Conservation (phyloP, 345 rosid species). For the Theobroma cacao region DNA sequence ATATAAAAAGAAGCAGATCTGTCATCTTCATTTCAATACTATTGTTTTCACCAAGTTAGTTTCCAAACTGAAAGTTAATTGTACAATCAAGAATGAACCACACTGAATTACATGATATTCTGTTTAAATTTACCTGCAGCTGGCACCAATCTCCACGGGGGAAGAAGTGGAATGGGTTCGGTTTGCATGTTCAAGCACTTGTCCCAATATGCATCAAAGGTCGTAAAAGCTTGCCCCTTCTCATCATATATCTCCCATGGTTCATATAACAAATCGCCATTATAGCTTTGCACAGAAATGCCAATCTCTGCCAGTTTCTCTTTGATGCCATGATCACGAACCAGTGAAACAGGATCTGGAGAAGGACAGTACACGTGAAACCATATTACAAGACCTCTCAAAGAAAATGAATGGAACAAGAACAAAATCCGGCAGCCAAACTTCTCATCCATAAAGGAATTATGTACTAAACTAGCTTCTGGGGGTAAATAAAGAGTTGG, state of each 20-base stretch:
- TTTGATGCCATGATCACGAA: conserved; percentile 77
- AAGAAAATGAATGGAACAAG: background rate
- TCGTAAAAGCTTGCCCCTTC: conserved; percentile 65
- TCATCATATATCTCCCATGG: conserved; percentile 89
- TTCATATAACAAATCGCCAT: conserved; percentile 83
- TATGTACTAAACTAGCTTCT: background rate
- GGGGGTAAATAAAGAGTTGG: background rate
- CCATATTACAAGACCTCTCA: conserved; percentile 1
- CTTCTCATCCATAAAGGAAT: background rate
- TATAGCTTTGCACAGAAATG: conserved; percentile 83
- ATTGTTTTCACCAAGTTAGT: background rate
- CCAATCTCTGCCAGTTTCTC: conserved; percentile 68
- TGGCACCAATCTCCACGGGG: conserved; percentile 67
- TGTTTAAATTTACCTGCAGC: conserved; percentile 49
- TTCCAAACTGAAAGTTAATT: background rate
- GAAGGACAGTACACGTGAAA: background rate
- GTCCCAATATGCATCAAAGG: conserved; percentile 68
- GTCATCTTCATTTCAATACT: background rate
- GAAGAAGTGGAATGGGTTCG: conserved; percentile 63
- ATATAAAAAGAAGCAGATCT: background rate
- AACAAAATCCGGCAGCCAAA: background rate
- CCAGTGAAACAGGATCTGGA: conserved; percentile 79
- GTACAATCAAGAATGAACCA: background rate
- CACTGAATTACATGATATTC: background rate
- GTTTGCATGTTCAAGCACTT: conserved; percentile 63